Percentiles rank a stretch among this genome's conserved stretches.
These are phyloP conservation scores for Apiospora sp. DNA, from an alignment of 2,329 filamentous ascomycete genomes.

Conservation along the genomic window DNA sequence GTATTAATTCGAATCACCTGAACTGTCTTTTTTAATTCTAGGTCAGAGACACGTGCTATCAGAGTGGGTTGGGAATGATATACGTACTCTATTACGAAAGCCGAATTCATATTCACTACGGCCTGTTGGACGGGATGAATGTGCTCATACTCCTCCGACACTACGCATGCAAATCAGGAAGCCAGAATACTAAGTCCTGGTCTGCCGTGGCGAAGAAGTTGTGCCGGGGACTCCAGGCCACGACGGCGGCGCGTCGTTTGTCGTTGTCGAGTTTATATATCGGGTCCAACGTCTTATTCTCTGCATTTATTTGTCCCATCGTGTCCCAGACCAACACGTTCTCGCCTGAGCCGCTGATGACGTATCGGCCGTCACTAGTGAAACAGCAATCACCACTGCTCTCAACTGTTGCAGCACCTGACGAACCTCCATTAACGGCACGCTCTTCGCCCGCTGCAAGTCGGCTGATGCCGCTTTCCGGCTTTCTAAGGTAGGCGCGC, in stretches of 20 bases:
- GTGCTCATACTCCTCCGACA: neutral
- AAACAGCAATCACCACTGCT: conserved; percentile 85
- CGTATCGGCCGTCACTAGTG: conserved; percentile 86
- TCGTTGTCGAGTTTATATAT: conserved; percentile 70
- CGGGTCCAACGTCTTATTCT: conserved; percentile 69
- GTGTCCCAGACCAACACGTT: conserved; percentile 91
- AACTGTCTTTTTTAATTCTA: no score
- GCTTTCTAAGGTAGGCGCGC: conserved; percentile 74
- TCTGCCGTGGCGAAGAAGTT: conserved; percentile 94
- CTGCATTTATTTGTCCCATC: conserved; percentile 57
- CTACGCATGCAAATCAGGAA: conserved; percentile 68
- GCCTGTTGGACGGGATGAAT: neutral
- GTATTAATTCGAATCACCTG: neutral
- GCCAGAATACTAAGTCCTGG: conserved; percentile 81
- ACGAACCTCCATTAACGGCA: conserved; percentile 45
- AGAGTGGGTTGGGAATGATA: no score
- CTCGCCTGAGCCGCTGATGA: conserved; percentile 79
- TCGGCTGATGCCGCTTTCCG: conserved; percentile 59
- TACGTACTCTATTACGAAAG: no score
- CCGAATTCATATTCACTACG: no score
- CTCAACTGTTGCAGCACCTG: conserved; percentile 58
- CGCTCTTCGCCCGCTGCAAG: conserved; percentile 61
- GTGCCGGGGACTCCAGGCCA: conserved; percentile 89
- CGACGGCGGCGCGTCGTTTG: conserved; percentile 70
- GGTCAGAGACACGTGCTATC: no score